phyloP scores from a whole-genome alignment of 129 eudicot species.

The Flaveria robusta region DNA sequence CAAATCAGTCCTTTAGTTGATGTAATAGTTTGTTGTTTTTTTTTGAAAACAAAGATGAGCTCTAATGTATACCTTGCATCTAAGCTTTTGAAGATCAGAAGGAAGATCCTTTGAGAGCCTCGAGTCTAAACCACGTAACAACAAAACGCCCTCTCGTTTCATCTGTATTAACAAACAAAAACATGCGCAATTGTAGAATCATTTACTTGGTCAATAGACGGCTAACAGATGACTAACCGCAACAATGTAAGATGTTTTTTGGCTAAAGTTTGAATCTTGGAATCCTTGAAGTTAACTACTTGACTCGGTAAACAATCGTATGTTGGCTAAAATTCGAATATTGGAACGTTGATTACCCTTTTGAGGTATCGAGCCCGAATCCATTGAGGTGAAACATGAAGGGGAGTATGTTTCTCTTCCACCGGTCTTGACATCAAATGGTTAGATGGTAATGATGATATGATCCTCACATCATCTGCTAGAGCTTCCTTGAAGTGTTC shows the following conservation, averaged over 20 bases:
- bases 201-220: conserved; percentile 33
- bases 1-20: neutral
- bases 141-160: conserved; percentile 80
- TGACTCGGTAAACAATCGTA: conserved; percentile 28
- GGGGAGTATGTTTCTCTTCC: conserved; percentile 82
- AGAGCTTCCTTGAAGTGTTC: conserved; percentile 87
- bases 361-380: conserved; percentile 67
- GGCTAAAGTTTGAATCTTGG: conserved; percentile 24
- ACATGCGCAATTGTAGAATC: neutral
- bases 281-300: conserved; percentile 28
- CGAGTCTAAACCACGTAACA: conserved; percentile 88
- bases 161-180: conserved; percentile 57
- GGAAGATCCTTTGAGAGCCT: conserved; percentile 97
- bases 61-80: conserved; percentile 72
- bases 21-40: neutral
- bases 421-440: conserved; percentile 91
- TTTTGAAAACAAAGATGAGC: neutral
- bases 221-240: conserved; percentile 27
- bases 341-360: conserved; percentile 45
- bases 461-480: conserved; percentile 74
- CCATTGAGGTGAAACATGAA: conserved; percentile 90
- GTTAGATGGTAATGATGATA: conserved; percentile 92
- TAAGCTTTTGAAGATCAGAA: conserved; percentile 94
- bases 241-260: conserved; percentile 35
- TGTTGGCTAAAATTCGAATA: neutral